phyloP scores from a whole-genome alignment of 768 basidiomycete species.

The Cystoderma amianthinum region DNA sequence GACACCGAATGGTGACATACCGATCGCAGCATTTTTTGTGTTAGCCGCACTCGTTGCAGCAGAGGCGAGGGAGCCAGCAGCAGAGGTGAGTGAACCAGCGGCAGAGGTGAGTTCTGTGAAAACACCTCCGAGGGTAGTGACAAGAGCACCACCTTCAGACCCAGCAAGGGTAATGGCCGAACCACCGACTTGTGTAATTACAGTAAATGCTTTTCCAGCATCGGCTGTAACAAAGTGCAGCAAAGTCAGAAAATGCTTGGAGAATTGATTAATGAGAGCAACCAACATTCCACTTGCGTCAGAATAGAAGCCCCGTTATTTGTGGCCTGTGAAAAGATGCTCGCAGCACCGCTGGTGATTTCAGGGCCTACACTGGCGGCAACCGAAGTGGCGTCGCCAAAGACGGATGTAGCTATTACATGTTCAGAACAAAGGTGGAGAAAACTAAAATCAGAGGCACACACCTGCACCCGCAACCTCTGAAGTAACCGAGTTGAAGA shows the following conservation, averaged over 20 bases:
- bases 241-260: background rate
- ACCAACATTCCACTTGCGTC: conserved; percentile 27
- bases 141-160: conserved; percentile 31
- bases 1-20: conserved; percentile 14
- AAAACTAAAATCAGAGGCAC: conserved; percentile 15
- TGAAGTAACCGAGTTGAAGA: conserved; percentile 31
- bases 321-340: conserved; percentile 7
- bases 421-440: background rate
- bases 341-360: conserved; percentile 11
- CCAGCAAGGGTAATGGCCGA: conserved; percentile 51
- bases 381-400: conserved; percentile 25
- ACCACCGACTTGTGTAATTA: conserved; percentile 55
- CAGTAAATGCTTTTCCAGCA: conserved; percentile 43
- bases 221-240: conserved; percentile 28
- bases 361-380: conserved; percentile 12
- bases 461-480: conserved; percentile 20
- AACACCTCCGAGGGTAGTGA: conserved; percentile 44
- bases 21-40: conserved; percentile 16
- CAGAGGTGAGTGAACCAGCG: conserved; percentile 20
- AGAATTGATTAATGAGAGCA: background rate
- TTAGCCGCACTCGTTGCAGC: conserved; percentile 10
- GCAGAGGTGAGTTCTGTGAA: conserved; percentile 43
- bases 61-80: conserved; percentile 18
- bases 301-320: conserved; percentile 2
- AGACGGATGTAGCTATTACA: conserved; percentile 27